Base-by-base conservation (phyloP, 2,329 filamentous ascomycete genomes). In the Aspergillus udagawae region DNA sequence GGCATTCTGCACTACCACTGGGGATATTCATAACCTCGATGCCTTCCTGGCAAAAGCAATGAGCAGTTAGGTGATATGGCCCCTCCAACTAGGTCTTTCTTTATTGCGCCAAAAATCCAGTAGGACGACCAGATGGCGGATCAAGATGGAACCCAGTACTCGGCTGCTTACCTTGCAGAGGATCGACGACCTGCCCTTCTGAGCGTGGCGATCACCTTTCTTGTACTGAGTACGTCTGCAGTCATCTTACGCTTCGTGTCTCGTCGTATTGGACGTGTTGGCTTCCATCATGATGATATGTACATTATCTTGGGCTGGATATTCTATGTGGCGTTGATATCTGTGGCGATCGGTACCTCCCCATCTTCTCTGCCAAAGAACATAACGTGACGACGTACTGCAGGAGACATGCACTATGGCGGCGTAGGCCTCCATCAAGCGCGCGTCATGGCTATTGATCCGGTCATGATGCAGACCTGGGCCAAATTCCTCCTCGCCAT, bases 381-480 rank as follows among this genome's bases (percentile, higher is more conserved):
- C 1, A 27, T 47, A 6, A 47, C 12, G 23, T 21, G 21, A 20
- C 23, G 21, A 47, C 14, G 44, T 7, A 5, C 10, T 27, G 14
- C 21, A 56, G 54, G 28, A 17, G 54, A 52, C 23, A 35, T 52
- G n/a, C 20, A 7, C 5, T 27, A 44, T 51, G 54, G 54, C n/a
- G 54, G 54, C 12, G 23, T 56, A n/a, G 54, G 54, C 29, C 54
- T 52, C 14, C 54, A 56, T 44, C 21, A 52, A 28, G 41, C n/a
- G 12, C 17, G 29, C 14, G 50, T 56, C 10, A 17, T 20, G 14
- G 35, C 44, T 12, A 48, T 38, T 10, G 49, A 52, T 9, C 54
- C 54, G 4, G 42, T 38, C n/a, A 56, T 47, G 42, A 7, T 52
- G 5, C 9, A 21, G 38, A 35, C 35, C 12, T 45, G 41, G 54